Evolutionary conservation across 495 filamentous ascomycete genomes (phyloP).

Genomic region (Glutinoglossum americanum): DNA sequence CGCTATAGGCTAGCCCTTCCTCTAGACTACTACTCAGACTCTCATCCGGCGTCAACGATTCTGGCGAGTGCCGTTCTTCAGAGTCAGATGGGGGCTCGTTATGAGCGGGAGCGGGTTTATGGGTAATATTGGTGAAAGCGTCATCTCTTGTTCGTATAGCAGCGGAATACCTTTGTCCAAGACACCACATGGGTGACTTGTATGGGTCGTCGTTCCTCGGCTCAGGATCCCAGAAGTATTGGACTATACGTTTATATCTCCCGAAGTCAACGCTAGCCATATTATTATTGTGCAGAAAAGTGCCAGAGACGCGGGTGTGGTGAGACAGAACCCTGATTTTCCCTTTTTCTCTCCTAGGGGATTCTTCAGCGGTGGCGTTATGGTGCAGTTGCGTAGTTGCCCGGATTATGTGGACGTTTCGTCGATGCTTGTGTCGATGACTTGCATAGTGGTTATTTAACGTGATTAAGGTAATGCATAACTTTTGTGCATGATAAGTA

Average conservation of each 20-base stretch:
- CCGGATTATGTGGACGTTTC: neutral
- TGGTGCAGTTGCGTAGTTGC: neutral
- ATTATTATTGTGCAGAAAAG: neutral
- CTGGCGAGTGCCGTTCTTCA: constrained; percentile 1
- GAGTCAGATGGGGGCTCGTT: neutral
- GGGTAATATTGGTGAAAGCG: neutral
- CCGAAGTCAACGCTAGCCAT: constrained; percentile 43
- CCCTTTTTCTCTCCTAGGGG: neutral
- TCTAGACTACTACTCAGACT: constrained; percentile 4
- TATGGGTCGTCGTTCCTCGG: constrained; percentile 59
- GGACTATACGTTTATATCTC: constrained; percentile 61
- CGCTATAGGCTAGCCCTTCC: constrained; percentile 18
- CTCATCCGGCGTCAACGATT: constrained; percentile 3
- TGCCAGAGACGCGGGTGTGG: neutral
- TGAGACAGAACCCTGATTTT: neutral
- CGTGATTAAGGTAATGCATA: neutral
- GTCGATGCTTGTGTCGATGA: neutral
- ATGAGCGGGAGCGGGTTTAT: neutral
- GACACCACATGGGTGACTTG: constrained; percentile 61
- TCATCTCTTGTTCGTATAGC: constrained; percentile 7
- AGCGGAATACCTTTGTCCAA: constrained; percentile 55
- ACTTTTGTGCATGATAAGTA: neutral
- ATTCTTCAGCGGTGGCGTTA: neutral
- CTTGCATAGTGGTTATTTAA: neutral
- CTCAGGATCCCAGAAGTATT: constrained; percentile 89